Conservation (phyloP, 352 stramenopile genomes). For the Nothophytophthora sp. region DNA sequence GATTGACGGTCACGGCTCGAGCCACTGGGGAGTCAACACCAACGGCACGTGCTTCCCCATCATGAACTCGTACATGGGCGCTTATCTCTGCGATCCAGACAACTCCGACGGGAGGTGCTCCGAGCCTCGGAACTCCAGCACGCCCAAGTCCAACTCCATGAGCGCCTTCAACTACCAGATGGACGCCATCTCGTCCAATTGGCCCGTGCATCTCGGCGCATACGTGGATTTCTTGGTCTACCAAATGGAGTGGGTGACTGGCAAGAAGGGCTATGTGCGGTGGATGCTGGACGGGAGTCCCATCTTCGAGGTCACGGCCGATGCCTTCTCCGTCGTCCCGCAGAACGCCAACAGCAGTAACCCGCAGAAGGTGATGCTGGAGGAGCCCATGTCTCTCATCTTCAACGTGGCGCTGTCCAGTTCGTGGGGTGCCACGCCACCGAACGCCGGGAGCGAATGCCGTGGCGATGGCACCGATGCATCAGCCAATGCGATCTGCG, state of each 20-base stretch:
- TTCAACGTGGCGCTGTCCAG: slow-evolving; percentile 93
- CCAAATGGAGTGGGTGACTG: slow-evolving; percentile 76
- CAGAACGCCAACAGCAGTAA: slow-evolving; percentile 49
- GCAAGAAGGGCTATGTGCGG: slow-evolving; percentile 59
- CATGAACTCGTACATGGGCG: slow-evolving; percentile 72
- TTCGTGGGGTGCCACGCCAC: slow-evolving; percentile 78
- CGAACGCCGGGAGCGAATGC: slow-evolving; percentile 48
- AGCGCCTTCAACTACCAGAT: slow-evolving; percentile 76
- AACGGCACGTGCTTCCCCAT: slow-evolving; percentile 63
- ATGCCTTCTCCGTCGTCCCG: slow-evolving; percentile 51
- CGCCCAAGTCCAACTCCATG: slow-evolving; percentile 56
- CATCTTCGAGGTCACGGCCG: slow-evolving; percentile 63
- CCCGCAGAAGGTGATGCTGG: slow-evolving; percentile 64
- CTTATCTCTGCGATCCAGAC: slow-evolving; percentile 57
- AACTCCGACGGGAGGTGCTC: slow-evolving; percentile 46
- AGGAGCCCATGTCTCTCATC: slow-evolving; percentile 94
- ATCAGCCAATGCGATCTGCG: slow-evolving; percentile 51
- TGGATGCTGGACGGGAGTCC: slow-evolving; percentile 64
- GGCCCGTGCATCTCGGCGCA: slow-evolving; percentile 55
- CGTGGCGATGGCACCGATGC: slow-evolving; percentile 48
- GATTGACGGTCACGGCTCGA: slow-evolving; percentile 32
- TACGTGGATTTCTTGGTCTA: slow-evolving; percentile 67
- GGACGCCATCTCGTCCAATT: slow-evolving; percentile 79
- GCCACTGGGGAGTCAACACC: slow-evolving; percentile 63
- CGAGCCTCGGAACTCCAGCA: slow-evolving; percentile 30